These are phyloP conservation scores for Trametes villosa DNA, from an alignment of 768 basidiomycete species.

Conservation along the genomic window DNA sequence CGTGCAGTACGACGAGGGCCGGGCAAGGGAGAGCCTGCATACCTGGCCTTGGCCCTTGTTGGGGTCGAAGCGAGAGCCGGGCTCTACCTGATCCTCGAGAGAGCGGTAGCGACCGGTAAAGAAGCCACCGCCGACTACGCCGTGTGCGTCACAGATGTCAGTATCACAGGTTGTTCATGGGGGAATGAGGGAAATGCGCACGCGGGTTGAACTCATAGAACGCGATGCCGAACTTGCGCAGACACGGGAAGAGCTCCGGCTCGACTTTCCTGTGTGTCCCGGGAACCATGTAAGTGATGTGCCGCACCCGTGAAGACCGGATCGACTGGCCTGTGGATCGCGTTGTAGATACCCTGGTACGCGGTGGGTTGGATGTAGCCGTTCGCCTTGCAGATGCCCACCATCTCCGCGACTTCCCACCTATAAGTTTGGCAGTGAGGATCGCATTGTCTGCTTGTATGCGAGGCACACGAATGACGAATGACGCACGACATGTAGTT, in stretches of 20 bases:
- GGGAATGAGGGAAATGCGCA: no score
- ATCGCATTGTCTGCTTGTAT: not conserved
- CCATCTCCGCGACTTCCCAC: slow-evolving; percentile 54
- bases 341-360: slow-evolving; percentile 54
- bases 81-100: slow-evolving; percentile 45
- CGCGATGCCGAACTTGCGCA: slow-evolving; percentile 45
- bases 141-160: not conserved
- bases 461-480: not conserved
- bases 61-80: slow-evolving; percentile 61
- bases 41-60: slow-evolving; percentile 44
- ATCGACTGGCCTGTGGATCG: slow-evolving; percentile 27
- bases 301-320: not conserved
- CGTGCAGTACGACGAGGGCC: no score
- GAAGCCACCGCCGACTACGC: slow-evolving; percentile 43
- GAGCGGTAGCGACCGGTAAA: slow-evolving; percentile 44
- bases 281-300: not conserved
- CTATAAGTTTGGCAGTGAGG: slow-evolving; percentile 11
- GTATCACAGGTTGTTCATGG: not conserved
- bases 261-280: slow-evolving; percentile 31
- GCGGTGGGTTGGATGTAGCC: slow-evolving; percentile 53
- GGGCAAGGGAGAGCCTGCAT: slow-evolving; percentile 29
- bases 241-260: slow-evolving; percentile 47
- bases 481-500: slow-evolving; percentile 47
- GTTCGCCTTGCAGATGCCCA: slow-evolving; percentile 44
- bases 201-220: slow-evolving; percentile 38